Conservation (phyloP, 176 grass and related monocot genomes). For the Otatea glauca region DNA sequence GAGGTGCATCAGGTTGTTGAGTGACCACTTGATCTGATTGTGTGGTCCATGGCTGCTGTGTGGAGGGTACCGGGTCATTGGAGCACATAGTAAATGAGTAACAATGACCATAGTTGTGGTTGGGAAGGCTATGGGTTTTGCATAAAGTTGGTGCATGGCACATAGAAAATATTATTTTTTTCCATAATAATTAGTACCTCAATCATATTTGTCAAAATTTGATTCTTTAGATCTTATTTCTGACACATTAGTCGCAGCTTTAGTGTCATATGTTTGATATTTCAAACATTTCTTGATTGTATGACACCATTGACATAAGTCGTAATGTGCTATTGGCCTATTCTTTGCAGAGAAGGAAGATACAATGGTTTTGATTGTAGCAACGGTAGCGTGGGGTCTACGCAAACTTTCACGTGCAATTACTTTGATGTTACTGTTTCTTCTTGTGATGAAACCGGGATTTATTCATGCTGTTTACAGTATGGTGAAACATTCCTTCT, state of each 20-base stretch:
- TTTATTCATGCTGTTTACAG: conserved; percentile 97
- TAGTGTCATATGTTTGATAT: conserved; percentile 27
- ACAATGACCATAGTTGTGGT: too few relatives aligned
- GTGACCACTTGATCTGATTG: too few relatives aligned
- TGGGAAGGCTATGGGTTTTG: background rate
- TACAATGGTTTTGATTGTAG: conserved; percentile 83
- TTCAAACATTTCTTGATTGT: conserved; percentile 40
- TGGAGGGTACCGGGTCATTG: too few relatives aligned
- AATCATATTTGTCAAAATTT: conserved; percentile 12
- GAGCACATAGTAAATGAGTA: too few relatives aligned
- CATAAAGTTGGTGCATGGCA: conserved; percentile 15
- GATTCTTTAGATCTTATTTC: conserved; percentile 13
- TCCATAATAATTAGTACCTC: conserved; percentile 12
- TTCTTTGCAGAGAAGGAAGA: conserved; percentile 83
- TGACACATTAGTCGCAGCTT: background rate
- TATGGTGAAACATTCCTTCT: conserved; percentile 79
- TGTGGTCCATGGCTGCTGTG: too few relatives aligned
- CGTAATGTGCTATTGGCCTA: conserved; percentile 15
- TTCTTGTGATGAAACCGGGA: conserved; percentile 94
- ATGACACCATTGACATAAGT: conserved; percentile 9
- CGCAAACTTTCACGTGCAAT: conserved; percentile 95
- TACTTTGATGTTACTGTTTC: conserved; percentile 87
- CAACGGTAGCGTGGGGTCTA: conserved; percentile 91
- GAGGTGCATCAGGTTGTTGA: too few relatives aligned
- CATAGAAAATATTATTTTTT: background rate